Percentiles rank a stretch among this genome's conserved stretches.
These are phyloP conservation scores for Nematodospora anomalae DNA, from an alignment of 1,139 yeast species.

Conservation along the genomic window DNA sequence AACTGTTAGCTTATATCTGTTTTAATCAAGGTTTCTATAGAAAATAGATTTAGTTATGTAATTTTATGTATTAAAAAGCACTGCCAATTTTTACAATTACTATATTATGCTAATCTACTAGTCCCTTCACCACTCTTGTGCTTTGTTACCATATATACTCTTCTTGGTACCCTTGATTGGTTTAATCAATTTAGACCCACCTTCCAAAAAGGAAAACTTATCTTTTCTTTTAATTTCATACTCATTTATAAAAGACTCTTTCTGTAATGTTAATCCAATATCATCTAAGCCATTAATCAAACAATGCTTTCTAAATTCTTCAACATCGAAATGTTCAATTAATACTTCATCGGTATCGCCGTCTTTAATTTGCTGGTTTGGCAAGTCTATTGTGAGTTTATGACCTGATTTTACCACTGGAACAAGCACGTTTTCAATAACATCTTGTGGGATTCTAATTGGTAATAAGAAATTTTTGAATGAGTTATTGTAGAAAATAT, in stretches of 20 bases:
- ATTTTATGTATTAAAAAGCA: too few relatives aligned
- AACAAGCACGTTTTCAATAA: conserved; percentile 65
- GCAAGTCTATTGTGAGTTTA: conserved; percentile 75
- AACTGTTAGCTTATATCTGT: too few relatives aligned
- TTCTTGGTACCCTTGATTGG: conserved; percentile 73
- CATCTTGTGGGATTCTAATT: conserved; percentile 77
- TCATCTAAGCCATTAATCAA: conserved; percentile 93
- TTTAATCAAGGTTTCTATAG: too few relatives aligned
- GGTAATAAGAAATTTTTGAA: conserved; percentile 94
- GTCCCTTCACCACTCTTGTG: conserved; percentile 80
- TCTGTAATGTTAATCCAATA: conserved; percentile 91
- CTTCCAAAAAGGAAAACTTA: conserved; percentile 87
- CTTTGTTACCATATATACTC: conserved; percentile 63
- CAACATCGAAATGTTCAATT: conserved; percentile 82
- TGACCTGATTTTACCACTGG: conserved; percentile 79
- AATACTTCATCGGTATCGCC: conserved; percentile 72
- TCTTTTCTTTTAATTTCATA: conserved; percentile 78
- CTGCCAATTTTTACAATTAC: too few relatives aligned
- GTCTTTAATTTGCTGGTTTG: conserved; percentile 71
- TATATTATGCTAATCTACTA: too few relatives aligned
- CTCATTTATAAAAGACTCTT: conserved; percentile 69
- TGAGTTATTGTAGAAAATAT: conserved; percentile 94
- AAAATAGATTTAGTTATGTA: too few relatives aligned
- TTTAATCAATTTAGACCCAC: conserved; percentile 66
- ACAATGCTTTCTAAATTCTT: conserved; percentile 91